Evolutionary conservation across 345 rosid genomes (phyloP).

Genomic region (Populus ilicifolia): DNA sequence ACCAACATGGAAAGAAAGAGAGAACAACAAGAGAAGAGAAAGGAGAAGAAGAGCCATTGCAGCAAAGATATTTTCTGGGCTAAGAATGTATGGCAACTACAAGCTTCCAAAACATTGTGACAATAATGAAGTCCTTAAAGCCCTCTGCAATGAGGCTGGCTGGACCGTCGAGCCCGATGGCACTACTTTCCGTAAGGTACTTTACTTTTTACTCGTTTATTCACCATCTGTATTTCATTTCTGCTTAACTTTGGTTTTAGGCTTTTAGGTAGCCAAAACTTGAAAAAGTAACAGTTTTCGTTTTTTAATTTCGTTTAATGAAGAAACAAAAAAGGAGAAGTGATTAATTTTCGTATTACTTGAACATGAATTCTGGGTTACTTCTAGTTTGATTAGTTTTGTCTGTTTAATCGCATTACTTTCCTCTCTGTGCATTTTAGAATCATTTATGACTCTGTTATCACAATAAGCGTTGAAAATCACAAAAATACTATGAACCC

Average conservation of each 20-base stretch:
- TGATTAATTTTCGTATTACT: not conserved
- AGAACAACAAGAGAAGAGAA: slow-evolving; percentile 86
- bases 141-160: slow-evolving; percentile 82
- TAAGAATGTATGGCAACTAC: slow-evolving; percentile 75
- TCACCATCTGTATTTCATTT: not conserved
- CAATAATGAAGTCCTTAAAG: slow-evolving; percentile 85
- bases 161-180: slow-evolving; percentile 86
- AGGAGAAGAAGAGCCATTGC: slow-evolving; percentile 82
- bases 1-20: slow-evolving; percentile 88
- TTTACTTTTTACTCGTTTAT: not conserved
- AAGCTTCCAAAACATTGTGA: slow-evolving; percentile 93
- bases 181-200: slow-evolving; percentile 84
- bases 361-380: not conserved
- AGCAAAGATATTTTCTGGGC: slow-evolving; percentile 78
- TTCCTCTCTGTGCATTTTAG: not conserved
- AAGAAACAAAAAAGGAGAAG: not conserved
- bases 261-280: not conserved
- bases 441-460: not conserved
- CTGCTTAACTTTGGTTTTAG: not conserved
- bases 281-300: not conserved
- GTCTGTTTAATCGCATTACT: not conserved
- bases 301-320: not conserved
- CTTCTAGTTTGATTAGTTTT: not conserved
- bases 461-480: not conserved
- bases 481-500: not conserved